Conservation (phyloP, 345 rosid species). For the Murraya koenigii region DNA sequence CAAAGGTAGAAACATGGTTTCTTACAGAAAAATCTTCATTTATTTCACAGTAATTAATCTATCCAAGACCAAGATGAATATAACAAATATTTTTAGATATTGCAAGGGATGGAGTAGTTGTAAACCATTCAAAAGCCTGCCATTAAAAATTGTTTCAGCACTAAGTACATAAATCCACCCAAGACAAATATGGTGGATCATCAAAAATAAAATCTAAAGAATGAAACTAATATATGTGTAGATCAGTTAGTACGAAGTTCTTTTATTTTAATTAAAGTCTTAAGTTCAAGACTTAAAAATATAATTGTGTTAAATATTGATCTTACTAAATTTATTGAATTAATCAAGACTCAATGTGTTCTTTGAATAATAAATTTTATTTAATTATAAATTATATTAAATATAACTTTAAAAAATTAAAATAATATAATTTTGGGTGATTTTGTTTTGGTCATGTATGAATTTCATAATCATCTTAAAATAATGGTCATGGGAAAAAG, state of each 20-base stretch:
- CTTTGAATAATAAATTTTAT: too few relatives aligned
- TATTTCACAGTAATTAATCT: constrained; percentile 86
- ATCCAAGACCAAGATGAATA: constrained; percentile 37
- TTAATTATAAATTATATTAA: too few relatives aligned
- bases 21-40: constrained; percentile 96
- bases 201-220: too few relatives aligned
- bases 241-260: rapidly evolving
- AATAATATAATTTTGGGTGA: too few relatives aligned
- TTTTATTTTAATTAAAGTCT: too few relatives aligned
- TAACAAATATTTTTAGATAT: constrained; percentile 71
- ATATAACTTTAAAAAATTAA: too few relatives aligned
- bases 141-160: constrained; percentile 19
- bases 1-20: constrained; percentile 13
- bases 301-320: rapidly evolving
- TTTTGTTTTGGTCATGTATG: too few relatives aligned
- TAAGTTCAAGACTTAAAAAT: rapidly evolving
- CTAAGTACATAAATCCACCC: not conserved
- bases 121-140: constrained; percentile 81
- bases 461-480: too few relatives aligned
- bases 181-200: not conserved
- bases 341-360: too few relatives aligned
- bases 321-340: too few relatives aligned
- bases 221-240: too few relatives aligned
- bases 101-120: constrained; percentile 88
- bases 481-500: too few relatives aligned